Conservation (phyloP, 2,329 filamentous ascomycete species). For the Fragosphaeria purpurea region DNA sequence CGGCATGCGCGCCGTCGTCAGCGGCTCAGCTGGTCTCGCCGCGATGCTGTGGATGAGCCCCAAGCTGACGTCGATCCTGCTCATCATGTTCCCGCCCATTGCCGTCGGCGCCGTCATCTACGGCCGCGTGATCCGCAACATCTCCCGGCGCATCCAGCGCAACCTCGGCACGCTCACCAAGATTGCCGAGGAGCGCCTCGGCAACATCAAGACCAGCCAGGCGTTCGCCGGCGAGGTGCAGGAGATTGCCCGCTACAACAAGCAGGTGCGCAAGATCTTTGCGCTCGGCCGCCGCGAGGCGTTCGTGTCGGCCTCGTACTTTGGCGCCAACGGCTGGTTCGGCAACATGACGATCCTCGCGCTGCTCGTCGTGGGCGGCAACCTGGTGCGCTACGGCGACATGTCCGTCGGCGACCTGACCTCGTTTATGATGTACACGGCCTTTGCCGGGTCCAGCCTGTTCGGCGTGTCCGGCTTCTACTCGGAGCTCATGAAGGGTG, state of each 20-base stretch:
- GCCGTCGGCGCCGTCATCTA: constrained; percentile 88
- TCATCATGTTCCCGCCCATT: constrained; percentile 81
- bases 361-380: constrained; percentile 80
- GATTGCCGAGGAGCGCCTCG: constrained; percentile 94
- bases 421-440: constrained; percentile 97
- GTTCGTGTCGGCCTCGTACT: constrained; percentile 83
- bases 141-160: constrained; percentile 88
- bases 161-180: constrained; percentile 89
- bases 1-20: constrained; percentile 83
- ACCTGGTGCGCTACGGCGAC: constrained; percentile 74
- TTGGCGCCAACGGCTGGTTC: constrained; percentile 74
- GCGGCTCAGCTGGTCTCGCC: constrained; percentile 76
- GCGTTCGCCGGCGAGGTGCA: constrained; percentile 90
- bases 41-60: constrained; percentile 96
- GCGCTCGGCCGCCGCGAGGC: constrained; percentile 78
- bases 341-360: constrained; percentile 95
- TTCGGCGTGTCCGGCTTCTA: constrained; percentile 95
- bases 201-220: constrained; percentile 93
- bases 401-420: constrained; percentile 90
- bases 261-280: constrained; percentile 86
- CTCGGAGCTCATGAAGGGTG: constrained; percentile 97
- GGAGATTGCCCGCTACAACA: constrained; percentile 85
- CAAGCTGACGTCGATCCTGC: constrained; percentile 77
- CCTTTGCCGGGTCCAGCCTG: constrained; percentile 72
- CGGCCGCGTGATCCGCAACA: constrained; percentile 74